Conservation (phyloP, 176 grass and related monocot species). For the Oryza australiensis region DNA sequence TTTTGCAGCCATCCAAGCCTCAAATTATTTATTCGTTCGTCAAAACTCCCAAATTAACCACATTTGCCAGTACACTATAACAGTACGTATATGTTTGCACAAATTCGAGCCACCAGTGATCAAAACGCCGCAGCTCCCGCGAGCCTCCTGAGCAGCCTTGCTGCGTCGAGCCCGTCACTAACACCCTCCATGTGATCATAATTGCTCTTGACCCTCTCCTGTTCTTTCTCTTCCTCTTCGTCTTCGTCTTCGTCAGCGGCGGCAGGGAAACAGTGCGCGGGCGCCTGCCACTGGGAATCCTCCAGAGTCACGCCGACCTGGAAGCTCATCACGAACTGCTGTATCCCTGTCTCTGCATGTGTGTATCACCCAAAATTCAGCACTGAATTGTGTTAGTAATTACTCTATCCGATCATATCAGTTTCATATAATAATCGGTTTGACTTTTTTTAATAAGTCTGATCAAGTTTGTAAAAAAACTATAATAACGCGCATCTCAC, state of each 20-base stretch:
- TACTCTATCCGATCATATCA: no score
- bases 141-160: neutral
- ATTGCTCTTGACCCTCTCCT: neutral
- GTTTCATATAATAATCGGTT: no score
- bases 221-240: accelerated
- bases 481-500: no score
- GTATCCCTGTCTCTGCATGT: constrained; percentile 48
- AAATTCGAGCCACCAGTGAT: neutral
- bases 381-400: neutral
- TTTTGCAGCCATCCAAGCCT: neutral
- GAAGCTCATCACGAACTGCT: constrained; percentile 62
- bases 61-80: neutral
- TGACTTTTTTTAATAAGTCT: no score
- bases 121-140: constrained; percentile 10
- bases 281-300: constrained; percentile 64
- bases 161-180: neutral
- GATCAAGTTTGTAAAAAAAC: no score
- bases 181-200: no score
- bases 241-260: accelerated
- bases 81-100: neutral
- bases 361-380: neutral
- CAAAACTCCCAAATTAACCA: neutral
- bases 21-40: neutral
- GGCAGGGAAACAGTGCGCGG: constrained; percentile 51
- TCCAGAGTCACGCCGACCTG: constrained; percentile 53